phyloP scores from a whole-genome alignment of 2,329 filamentous ascomycete species.

The Fusarium sp. region DNA sequence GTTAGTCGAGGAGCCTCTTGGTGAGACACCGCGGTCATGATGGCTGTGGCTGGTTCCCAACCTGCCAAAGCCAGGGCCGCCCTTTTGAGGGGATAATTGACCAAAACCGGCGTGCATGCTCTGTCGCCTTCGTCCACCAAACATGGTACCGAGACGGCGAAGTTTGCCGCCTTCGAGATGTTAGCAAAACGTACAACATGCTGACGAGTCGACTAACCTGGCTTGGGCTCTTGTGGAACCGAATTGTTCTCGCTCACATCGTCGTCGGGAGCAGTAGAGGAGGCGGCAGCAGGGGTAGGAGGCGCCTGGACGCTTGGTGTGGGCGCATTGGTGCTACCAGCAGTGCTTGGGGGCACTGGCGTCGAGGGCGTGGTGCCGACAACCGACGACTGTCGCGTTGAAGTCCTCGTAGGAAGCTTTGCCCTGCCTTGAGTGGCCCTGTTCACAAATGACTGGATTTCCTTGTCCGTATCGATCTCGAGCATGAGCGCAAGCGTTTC shows the following conservation, averaged over 20 bases:
- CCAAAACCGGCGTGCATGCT: constrained; percentile 74
- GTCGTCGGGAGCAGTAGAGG: constrained; percentile 41
- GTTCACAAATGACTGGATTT: constrained; percentile 80
- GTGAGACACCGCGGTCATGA: constrained; percentile 63
- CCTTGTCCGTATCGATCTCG: constrained; percentile 86
- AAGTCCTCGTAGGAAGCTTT: constrained; percentile 53
- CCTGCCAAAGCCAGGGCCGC: constrained; percentile 68
- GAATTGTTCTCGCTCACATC: constrained; percentile 59
- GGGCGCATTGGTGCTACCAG: constrained; percentile 39
- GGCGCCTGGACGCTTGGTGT: constrained; percentile 21
- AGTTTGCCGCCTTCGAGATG: constrained; percentile 63
- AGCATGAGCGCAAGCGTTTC: constrained; percentile 84
- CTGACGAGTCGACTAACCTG: constrained; percentile 46
- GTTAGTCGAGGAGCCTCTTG: constrained; percentile 70
- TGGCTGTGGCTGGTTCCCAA: constrained; percentile 70
- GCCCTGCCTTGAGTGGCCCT: constrained; percentile 57
- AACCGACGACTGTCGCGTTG: constrained; percentile 57
- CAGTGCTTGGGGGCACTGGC: constrained; percentile 44
- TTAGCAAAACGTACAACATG: constrained; percentile 34
- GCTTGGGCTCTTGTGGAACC: constrained; percentile 49
- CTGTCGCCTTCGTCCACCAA: constrained; percentile 71
- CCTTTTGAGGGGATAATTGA: constrained; percentile 67
- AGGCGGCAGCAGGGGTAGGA: constrained; percentile 28
- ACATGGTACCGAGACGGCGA: constrained; percentile 76
- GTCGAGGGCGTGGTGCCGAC: constrained; percentile 44